A percentile compares a stretch with the other conserved stretches of the same genome.
Conservation (phyloP, 495 filamentous ascomycete genomes). For the Gamarada debralockiae region DNA sequence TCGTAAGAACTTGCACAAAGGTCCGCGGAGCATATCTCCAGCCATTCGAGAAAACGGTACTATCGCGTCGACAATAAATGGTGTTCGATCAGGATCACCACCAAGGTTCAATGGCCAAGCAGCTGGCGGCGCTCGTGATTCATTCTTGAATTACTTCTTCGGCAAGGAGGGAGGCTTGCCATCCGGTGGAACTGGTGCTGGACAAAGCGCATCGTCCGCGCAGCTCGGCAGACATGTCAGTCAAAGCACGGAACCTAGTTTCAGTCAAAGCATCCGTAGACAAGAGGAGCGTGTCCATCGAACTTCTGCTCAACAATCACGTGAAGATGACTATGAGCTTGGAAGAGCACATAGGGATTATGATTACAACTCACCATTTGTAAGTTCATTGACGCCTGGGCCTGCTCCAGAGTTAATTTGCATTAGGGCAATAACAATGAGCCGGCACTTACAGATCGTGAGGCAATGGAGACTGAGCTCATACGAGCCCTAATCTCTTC, state of each 20-base stretch:
- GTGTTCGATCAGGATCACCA: slow-evolving; percentile 58
- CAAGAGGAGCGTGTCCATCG: slow-evolving; percentile 57
- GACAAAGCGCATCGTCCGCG: slow-evolving; percentile 28
- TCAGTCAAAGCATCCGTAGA: slow-evolving; percentile 78
- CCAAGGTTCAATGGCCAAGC: slow-evolving; percentile 49
- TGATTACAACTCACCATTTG: slow-evolving; percentile 51
- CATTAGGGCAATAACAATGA: slow-evolving; percentile 50
- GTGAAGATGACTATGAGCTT: slow-evolving; percentile 30
- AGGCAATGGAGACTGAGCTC: slow-evolving; percentile 94
- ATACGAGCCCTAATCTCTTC: slow-evolving; percentile 94
- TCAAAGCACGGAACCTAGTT: slow-evolving; percentile 71
- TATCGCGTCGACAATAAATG: slow-evolving; percentile 65
- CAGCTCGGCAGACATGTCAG: slow-evolving; percentile 60
- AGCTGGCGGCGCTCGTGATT: slow-evolving; percentile 62
- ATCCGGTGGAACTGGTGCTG: slow-evolving; percentile 34
- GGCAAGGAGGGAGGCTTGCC: slow-evolving; percentile 70
- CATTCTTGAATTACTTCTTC: slow-evolving; percentile 98
- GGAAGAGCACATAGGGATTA: slow-evolving; percentile 33
- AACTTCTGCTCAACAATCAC: slow-evolving; percentile 28
- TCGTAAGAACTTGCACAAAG: slow-evolving; percentile 56
- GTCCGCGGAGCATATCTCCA: slow-evolving; percentile 73
- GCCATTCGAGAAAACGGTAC: slow-evolving; percentile 56
- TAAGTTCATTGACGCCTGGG: slow-evolving; percentile 36
- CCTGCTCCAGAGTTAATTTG: slow-evolving; percentile 25
- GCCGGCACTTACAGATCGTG: slow-evolving; percentile 87